A percentile compares a stretch with the other conserved stretches of the same genome.
Conservation (phyloP, 257 asterid species). For the Echium plantagineum region DNA sequence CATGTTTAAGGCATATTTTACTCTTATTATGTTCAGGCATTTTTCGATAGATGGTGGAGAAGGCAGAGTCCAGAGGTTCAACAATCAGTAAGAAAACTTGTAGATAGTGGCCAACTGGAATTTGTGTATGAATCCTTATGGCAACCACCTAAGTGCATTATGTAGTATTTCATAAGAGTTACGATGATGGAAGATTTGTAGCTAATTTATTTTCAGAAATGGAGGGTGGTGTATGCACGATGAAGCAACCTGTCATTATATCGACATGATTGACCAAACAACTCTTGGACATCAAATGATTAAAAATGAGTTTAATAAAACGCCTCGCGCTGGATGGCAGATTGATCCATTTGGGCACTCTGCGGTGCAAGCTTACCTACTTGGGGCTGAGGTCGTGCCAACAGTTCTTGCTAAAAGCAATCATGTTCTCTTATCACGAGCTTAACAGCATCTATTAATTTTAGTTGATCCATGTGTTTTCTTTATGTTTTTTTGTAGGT, state of each 20-base stretch:
- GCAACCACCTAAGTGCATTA: background rate
- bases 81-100: conserved; percentile 42
- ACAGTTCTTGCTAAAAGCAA: background rate
- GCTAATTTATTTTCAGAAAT: conserved; percentile 34
- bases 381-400: conserved; percentile 54
- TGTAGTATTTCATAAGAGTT: background rate
- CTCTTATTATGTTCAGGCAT: conserved; percentile 35
- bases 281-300: conserved; percentile 70
- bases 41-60: conserved; percentile 82
- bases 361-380: conserved; percentile 78
- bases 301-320: conserved; percentile 52
- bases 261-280: conserved; percentile 94
- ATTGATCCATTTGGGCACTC: conserved; percentile 95
- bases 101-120: conserved; percentile 68
- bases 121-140: conserved; percentile 49
- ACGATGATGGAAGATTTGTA: background rate
- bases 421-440: no score
- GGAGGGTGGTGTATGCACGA: conserved; percentile 99
- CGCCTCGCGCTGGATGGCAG: conserved; percentile 98
- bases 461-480: conserved; percentile 4
- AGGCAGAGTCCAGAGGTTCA: conserved; percentile 51
- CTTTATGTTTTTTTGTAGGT: conserved; percentile 23
- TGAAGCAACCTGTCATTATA: conserved; percentile 71
- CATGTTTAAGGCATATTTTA: background rate
- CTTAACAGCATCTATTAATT: background rate